Evolutionary conservation across 176 grass and related monocot species (phyloP).

Genomic region (Cenchrus purpureus): DNA sequence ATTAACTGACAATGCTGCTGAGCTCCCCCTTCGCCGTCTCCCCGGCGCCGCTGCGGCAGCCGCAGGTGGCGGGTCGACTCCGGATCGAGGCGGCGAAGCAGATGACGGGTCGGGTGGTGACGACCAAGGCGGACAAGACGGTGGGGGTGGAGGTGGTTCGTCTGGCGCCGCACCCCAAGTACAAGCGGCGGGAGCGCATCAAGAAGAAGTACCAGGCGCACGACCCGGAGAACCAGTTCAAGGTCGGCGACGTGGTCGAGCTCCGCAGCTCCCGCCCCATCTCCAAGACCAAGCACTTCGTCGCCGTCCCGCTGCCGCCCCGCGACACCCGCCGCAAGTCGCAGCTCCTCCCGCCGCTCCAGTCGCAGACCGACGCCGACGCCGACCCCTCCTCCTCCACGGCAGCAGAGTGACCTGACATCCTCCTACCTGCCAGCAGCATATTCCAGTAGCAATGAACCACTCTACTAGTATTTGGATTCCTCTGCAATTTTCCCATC

Average conservation of each 20-base stretch:
- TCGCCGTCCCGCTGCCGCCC: conserved; percentile 65
- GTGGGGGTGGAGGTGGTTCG: conserved; percentile 79
- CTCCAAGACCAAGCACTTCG: conserved; percentile 95
- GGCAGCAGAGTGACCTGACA: neutral
- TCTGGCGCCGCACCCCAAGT: conserved; percentile 71
- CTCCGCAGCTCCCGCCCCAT: conserved; percentile 85
- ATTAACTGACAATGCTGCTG: conserved; percentile 47
- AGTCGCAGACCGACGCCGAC: conserved; percentile 29
- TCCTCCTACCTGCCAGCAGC: no score
- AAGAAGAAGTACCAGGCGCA: conserved; percentile 98
- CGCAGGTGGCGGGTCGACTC: neutral
- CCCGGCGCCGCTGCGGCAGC: neutral
- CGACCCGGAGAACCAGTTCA: conserved; percentile 89
- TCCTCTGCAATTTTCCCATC: no score
- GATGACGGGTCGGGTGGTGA: conserved; percentile 76
- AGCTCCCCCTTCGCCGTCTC: conserved; percentile 27
- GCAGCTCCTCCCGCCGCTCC: conserved; percentile 51
- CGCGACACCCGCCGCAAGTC: conserved; percentile 59
- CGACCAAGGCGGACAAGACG: conserved; percentile 87
- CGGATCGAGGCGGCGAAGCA: conserved; percentile 64
- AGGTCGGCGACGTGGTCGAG: conserved; percentile 87
- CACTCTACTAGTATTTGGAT: no score
- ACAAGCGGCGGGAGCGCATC: conserved; percentile 70
- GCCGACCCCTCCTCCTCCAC: neutral
- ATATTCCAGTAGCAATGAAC: no score